Evolutionary conservation across 1,139 yeast species (phyloP).

Genomic region (Nakaseomyces kungkrabaensis): DNA sequence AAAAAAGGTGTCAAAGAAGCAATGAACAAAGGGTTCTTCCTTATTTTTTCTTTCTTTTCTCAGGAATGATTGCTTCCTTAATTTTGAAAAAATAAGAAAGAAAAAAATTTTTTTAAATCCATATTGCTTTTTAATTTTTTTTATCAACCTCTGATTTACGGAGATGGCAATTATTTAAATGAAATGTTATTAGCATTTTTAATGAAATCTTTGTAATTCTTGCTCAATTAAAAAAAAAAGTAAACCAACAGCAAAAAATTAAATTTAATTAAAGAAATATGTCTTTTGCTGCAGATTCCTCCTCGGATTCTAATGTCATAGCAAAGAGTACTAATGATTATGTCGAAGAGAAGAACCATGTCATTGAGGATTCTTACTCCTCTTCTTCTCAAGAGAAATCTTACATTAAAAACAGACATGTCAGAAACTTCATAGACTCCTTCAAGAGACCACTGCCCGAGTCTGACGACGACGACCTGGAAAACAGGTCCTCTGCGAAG

Average conservation of each 20-base stretch:
- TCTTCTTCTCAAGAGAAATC: neutral
- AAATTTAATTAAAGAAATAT: neutral
- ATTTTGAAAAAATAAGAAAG: too few species aligned
- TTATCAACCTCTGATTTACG: too few species aligned
- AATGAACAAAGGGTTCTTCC: too few species aligned
- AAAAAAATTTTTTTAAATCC: too few species aligned
- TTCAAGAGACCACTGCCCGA: slow-evolving; percentile 11
- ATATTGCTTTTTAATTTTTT: too few species aligned
- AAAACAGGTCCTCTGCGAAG: neutral
- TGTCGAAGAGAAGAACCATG: neutral
- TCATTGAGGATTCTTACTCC: neutral
- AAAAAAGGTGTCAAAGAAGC: too few species aligned
- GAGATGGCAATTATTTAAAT: too few species aligned
- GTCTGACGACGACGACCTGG: slow-evolving; percentile 9
- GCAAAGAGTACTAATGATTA: neutral
- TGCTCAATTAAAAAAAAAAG: neutral
- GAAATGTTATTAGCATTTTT: neutral
- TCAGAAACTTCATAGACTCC: slow-evolving; percentile 20
- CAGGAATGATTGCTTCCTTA: too few species aligned
- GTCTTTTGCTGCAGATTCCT: neutral
- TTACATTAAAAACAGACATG: neutral
- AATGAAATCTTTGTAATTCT: neutral
- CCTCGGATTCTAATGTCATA: neutral
- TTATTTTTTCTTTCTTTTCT: too few species aligned
- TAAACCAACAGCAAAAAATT: neutral